Evolutionary conservation across 768 basidiomycete genomes (phyloP), one percentile per base, ranked within the genome.

Genomic region (Inosperma sp.): DNA sequence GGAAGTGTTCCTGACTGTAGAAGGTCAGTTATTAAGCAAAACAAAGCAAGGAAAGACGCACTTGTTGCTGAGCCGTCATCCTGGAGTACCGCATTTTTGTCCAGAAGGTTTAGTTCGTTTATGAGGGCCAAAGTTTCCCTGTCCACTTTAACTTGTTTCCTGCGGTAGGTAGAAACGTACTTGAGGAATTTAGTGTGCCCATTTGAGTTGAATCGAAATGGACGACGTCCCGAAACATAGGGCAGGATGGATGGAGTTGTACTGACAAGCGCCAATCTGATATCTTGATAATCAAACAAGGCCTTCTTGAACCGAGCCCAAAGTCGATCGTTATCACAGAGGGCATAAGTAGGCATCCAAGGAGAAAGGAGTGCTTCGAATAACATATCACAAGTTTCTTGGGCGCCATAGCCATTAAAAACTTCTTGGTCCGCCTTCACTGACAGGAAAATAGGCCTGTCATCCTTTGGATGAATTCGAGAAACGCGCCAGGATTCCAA

Each of bases 351-450:
- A n/a, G 55, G 56, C 51, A 55, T 61, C 3, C 21, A 31, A 3
- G 60, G 58, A 13, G 30, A 43, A 3, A 62, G 56, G 9, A 56
- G 16, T 12, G 59, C 61, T 14, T 43, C 17, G 5, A 45, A 26
- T 9, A 62, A 51, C 27, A 56, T 55, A 43, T 62, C 59, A 10
- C 39, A 45, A 0, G 59, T 41, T 43, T 60, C 61, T 44, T 62
- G 61, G 5, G 61, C 55, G 5, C 59, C 55, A 36, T 51, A 60
- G 9, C 61, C 61, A 37, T 62, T 62, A 27, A 60, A 62, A 4
- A 53, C 55, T 2, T 19, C 22, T 35, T 62, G 61, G 14, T 16
- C 7, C 1, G 26, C 9, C 33, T 53, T 60, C 31, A 62, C 54
- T 5, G 19, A 21, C n/a, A 49, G 9, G 26, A 49, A 49, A 1